Evolutionary conservation across 495 filamentous ascomycete genomes (phyloP).

Genomic region (Pyrenopolyporus hunteri): DNA sequence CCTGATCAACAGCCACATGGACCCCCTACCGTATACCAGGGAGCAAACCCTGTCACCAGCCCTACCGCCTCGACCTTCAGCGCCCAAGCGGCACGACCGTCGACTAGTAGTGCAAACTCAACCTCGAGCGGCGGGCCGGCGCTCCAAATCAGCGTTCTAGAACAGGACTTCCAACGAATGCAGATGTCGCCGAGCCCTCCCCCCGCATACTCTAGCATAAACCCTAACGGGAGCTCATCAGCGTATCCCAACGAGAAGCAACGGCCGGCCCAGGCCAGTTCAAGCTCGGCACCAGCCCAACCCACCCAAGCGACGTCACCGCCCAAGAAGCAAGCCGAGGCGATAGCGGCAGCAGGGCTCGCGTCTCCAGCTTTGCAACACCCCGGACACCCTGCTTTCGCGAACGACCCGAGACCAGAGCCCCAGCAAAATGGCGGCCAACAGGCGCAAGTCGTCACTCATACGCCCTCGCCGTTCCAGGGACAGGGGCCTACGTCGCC

Average conservation of each 20-base stretch:
- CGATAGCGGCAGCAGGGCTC: constrained; percentile 37
- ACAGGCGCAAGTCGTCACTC: constrained; percentile 51
- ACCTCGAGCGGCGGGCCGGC: constrained; percentile 26
- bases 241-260: constrained; percentile 83
- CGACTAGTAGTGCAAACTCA: constrained; percentile 38
- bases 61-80: constrained; percentile 44
- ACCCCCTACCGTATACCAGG: constrained; percentile 92
- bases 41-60: constrained; percentile 61
- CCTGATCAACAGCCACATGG: constrained; percentile 89
- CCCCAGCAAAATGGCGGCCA: constrained; percentile 47
- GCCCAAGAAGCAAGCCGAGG: constrained; percentile 54
- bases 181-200: constrained; percentile 83
- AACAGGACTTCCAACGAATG: constrained; percentile 88
- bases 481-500: constrained; percentile 76
- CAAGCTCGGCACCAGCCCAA: constrained; percentile 46
- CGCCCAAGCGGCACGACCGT: constrained; percentile 36
- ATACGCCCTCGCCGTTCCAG: constrained; percentile 55
- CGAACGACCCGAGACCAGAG: constrained; percentile 71
- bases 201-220: constrained; percentile 87
- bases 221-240: constrained; percentile 52
- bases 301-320: constrained; percentile 50
- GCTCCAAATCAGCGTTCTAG: constrained; percentile 67
- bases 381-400: constrained; percentile 80
- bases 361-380: constrained; percentile 58
- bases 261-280: constrained; percentile 49